These are phyloP conservation scores for Didymella sp. DNA, from an alignment of 2,329 filamentous ascomycete genomes.

Conservation along the genomic window DNA sequence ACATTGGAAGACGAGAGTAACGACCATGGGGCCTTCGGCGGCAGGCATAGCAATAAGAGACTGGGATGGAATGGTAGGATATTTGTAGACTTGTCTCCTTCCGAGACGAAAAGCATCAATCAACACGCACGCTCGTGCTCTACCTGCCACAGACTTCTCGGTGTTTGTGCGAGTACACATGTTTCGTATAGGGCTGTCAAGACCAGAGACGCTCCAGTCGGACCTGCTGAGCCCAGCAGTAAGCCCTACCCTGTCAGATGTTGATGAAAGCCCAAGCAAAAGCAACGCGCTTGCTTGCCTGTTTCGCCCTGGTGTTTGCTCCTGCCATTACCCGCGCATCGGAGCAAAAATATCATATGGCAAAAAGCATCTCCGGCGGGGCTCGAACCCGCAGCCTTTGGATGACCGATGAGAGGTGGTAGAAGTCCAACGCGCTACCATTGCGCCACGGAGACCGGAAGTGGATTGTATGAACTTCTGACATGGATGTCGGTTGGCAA, in stretches of 20 bases:
- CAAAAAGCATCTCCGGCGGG: constrained; percentile 40
- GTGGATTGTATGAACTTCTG: constrained; percentile 35
- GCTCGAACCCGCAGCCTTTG: constrained; percentile 47
- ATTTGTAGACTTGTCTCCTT: constrained; percentile 6
- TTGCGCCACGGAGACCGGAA: constrained; percentile 41
- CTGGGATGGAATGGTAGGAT: neutral
- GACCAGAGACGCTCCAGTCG: no score
- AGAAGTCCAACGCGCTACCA: constrained; percentile 47
- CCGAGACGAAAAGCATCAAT: neutral
- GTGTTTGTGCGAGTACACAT: neutral
- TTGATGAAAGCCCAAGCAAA: no score
- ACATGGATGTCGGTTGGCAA: accelerated
- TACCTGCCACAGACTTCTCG: neutral
- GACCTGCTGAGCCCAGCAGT: no score
- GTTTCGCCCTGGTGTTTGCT: neutral
- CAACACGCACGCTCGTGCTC: constrained; percentile 3
- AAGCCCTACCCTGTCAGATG: no score
- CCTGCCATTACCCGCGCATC: neutral
- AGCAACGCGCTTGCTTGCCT: no score
- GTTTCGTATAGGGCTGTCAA: constrained; percentile 1
- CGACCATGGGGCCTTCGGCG: constrained; percentile 11
- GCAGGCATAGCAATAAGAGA: constrained; percentile 2
- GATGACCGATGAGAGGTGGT: constrained; percentile 27
- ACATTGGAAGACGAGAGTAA: neutral
- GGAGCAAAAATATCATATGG: neutral